Evolutionary conservation across 2,329 filamentous ascomycete species (phyloP), one percentile per base, ranked within the genome.

Genomic region (Fusarium chuoi): DNA sequence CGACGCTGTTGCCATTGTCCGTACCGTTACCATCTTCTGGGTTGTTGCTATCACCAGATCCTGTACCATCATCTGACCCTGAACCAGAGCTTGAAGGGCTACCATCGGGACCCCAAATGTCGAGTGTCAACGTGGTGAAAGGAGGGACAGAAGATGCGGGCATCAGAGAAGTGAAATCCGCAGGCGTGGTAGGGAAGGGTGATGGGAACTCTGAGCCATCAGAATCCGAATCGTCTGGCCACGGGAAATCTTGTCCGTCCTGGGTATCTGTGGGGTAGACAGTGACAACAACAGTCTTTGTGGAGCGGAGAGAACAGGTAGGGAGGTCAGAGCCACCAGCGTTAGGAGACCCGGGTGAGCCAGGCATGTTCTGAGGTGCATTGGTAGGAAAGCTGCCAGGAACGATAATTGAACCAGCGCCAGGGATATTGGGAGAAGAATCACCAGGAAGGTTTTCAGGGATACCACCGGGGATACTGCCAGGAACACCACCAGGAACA

Each of bases 251-350:
- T 52, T 72, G 73, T 54, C 76, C 62, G 14, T 52, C 77, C 30
- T 79, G 74, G 11, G 81, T 70, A 49, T 74, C 78, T 64, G 79
- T 78, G 20, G 83, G 82, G 59, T 81, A 81, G 56, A 87, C 80
- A 39, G 87, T 88, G 71, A 89, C 79, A 73, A 87, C 86, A 68
- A 88, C 82, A 44, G 87, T 88, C 41, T 81, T 83, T 41, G 83
- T 84, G 13, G 78, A 78, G 65, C 81, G 76, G 45, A 81, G 66
- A 68, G 82, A 79, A 73, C 87, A 88, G 30, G 82, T 85, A 54
- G 79, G 76, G 45, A 75, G 35, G n/a, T 62, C 73, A 45, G 75
- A 63, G 30, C 14, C 45, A 42, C 49, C 65, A 49, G 59, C 56
- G 22, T 36, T 62, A 38, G 64, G 59, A 58, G 36, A 51, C 33